phyloP scores from a whole-genome alignment of 2,329 filamentous ascomycete genomes.

The Nannizziopsis arthrosporioides region DNA sequence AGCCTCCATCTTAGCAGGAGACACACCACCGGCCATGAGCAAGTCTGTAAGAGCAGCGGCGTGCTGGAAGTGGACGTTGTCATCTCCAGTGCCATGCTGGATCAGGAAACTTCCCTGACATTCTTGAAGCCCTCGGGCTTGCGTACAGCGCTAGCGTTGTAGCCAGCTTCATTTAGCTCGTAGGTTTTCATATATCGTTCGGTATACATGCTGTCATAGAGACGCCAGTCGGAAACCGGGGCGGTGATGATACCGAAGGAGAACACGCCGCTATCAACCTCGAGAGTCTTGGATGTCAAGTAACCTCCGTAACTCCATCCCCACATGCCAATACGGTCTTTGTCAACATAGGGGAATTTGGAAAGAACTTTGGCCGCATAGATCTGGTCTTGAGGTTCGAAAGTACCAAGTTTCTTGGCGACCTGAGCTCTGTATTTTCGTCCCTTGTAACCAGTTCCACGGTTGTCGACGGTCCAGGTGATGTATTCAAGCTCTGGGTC shows the following conservation, averaged over 20 bases:
- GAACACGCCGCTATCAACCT: slow-evolving; percentile 50
- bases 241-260: slow-evolving; percentile 53
- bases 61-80: slow-evolving; percentile 63
- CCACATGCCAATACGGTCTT: slow-evolving; percentile 52
- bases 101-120: slow-evolving; percentile 48
- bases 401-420: slow-evolving; percentile 47
- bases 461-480: slow-evolving; percentile 56
- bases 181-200: slow-evolving; percentile 61
- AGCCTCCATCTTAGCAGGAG: slow-evolving; percentile 51
- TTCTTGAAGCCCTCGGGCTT: slow-evolving; percentile 50
- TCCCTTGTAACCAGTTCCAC: slow-evolving; percentile 54
- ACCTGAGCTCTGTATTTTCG: slow-evolving; percentile 51
- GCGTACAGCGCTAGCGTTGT: slow-evolving; percentile 49
- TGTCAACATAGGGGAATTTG: slow-evolving; percentile 44
- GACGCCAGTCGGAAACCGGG: slow-evolving; percentile 56
- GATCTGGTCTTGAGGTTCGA: slow-evolving; percentile 56
- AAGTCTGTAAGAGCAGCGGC: slow-evolving; percentile 50
- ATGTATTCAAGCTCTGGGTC: slow-evolving; percentile 58
- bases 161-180: slow-evolving; percentile 46
- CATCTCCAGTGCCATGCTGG: slow-evolving; percentile 56
- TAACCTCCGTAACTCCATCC: slow-evolving; percentile 61
- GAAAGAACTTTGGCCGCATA: slow-evolving; percentile 51
- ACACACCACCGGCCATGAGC: slow-evolving; percentile 48
- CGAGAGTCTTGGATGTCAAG: slow-evolving; percentile 54
- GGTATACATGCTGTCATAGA: slow-evolving; percentile 61